Evolutionary conservation across 2,329 filamentous ascomycete species (phyloP).

Genomic region (Aureobasidium sp.): DNA sequence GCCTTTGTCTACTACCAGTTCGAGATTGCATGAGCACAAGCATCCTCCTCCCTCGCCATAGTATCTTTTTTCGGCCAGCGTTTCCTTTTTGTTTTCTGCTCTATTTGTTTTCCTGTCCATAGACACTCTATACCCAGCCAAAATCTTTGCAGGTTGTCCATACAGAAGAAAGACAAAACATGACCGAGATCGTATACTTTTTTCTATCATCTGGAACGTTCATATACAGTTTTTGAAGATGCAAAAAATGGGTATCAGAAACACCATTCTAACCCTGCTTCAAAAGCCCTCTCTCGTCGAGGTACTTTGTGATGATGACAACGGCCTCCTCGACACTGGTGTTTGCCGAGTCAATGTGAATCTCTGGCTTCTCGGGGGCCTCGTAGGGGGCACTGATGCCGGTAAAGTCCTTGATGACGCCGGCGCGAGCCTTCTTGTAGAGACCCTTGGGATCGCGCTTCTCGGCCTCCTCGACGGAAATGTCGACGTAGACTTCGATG

Average conservation of each 20-base stretch:
- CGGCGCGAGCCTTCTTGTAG: constrained; percentile 92
- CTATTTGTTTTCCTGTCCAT: constrained; percentile 13
- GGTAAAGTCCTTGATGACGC: constrained; percentile 95
- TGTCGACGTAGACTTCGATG: constrained; percentile 88
- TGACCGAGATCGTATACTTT: neutral
- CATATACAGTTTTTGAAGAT: neutral
- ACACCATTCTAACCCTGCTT: constrained; percentile 23
- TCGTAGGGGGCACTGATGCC: constrained; percentile 95
- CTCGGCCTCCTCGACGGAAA: constrained; percentile 87
- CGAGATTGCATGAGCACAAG: constrained; percentile 53
- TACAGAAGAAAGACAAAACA: neutral
- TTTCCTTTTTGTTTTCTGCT: neutral
- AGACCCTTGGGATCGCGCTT: constrained; percentile 93
- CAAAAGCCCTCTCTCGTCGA: constrained; percentile 62
- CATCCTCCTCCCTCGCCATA: neutral
- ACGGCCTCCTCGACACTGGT: constrained; percentile 85
- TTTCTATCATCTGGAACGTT: neutral
- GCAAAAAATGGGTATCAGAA: neutral
- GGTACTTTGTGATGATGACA: constrained; percentile 71
- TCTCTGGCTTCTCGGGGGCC: constrained; percentile 76
- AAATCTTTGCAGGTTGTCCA: constrained; percentile 5
- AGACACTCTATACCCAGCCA: constrained; percentile 18
- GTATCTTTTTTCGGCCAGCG: neutral
- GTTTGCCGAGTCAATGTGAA: constrained; percentile 77
- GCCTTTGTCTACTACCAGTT: constrained; percentile 97